Conservation (phyloP, 176 grass and related monocot species). For the Otatea glauca region DNA sequence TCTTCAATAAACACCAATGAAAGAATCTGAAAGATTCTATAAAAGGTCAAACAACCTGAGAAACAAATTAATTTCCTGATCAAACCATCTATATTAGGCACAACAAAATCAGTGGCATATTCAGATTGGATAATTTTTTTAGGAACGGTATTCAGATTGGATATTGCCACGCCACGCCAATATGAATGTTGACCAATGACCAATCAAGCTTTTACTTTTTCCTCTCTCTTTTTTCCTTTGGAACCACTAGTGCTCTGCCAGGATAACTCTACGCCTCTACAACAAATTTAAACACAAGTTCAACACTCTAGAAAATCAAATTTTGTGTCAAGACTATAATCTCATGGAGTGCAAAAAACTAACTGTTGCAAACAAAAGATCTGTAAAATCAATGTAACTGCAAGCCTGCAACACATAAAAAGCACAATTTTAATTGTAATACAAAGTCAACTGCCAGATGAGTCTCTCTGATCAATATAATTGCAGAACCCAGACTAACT, state of each 20-base stretch:
- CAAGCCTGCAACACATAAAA: not conserved
- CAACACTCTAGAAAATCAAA: not conserved
- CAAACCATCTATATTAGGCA: not conserved
- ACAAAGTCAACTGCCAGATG: conserved; percentile 1
- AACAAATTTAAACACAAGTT: not conserved
- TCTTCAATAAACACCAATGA: not conserved
- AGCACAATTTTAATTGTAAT: not conserved
- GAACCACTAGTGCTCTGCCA: not conserved
- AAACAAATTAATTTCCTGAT: not conserved
- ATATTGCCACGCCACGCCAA: not conserved
- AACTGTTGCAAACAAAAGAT: not conserved
- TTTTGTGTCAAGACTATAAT: not conserved
- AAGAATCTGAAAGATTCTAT: conserved; percentile 10
- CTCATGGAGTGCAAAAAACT: not conserved
- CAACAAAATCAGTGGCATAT: not conserved
- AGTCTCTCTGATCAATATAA: not conserved
- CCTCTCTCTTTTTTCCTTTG: not conserved
- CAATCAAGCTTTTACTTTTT: not conserved
- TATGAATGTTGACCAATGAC: conserved; percentile 1
- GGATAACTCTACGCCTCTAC: not conserved
- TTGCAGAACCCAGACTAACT: not conserved
- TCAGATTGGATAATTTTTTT: not conserved
- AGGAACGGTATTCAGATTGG: not conserved
- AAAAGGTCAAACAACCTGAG: not conserved
- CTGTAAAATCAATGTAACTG: not conserved